These are phyloP conservation scores for Tetrahymena borealis DNA, from an alignment of 73 alveolate genomes.

Conservation along the genomic window DNA sequence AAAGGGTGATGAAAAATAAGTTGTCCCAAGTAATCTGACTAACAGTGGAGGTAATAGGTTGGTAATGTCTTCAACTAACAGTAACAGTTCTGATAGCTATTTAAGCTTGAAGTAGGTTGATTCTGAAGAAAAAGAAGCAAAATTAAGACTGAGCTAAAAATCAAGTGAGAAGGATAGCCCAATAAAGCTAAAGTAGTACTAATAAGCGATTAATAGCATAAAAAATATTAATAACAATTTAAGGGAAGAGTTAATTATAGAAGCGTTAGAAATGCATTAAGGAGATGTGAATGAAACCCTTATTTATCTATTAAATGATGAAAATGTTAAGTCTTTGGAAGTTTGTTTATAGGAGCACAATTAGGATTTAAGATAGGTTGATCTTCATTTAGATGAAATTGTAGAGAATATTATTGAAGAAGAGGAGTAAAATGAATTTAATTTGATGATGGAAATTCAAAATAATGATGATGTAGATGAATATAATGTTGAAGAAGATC, in stretches of 20 bases:
- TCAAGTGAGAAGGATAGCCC: neutral
- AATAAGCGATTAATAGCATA: neutral
- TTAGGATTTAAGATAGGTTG: neutral
- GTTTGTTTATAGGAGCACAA: neutral
- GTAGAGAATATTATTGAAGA: neutral
- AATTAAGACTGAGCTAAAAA: neutral
- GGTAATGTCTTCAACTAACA: neutral
- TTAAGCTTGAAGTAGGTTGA: neutral
- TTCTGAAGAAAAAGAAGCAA: neutral
- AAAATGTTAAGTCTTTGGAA: neutral
- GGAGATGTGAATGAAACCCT: neutral
- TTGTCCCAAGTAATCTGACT: neutral
- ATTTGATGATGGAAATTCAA: neutral
- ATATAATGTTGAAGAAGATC: neutral
- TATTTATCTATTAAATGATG: neutral
- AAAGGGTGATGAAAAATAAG: neutral
- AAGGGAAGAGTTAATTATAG: neutral
- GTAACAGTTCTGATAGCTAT: neutral
- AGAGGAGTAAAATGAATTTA: neutral
- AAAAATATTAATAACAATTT: neutral
- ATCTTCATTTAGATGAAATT: neutral
- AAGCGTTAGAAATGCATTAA: neutral
- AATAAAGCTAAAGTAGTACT: neutral
- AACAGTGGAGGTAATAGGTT: neutral
- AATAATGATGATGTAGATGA: neutral